Evolutionary conservation across 352 stramenopile species (phyloP).

Genomic region (Peronospora belbahrii): DNA sequence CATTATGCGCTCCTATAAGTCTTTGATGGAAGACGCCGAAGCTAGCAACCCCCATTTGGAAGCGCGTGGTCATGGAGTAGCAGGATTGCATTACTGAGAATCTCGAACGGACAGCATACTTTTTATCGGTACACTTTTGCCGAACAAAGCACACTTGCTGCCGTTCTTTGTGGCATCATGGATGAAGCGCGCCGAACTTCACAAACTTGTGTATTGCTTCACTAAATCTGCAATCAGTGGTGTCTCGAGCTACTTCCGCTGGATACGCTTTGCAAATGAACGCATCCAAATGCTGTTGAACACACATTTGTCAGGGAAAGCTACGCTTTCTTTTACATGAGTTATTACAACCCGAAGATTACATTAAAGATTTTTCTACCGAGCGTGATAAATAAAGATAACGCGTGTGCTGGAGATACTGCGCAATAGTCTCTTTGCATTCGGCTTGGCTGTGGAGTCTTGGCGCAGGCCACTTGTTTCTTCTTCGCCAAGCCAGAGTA

Average conservation of each 20-base stretch:
- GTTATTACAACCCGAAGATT: conserved; percentile 52
- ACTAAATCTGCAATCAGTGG: conserved; percentile 40
- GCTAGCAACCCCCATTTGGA: conserved; percentile 41
- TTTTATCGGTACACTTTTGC: conserved; percentile 43
- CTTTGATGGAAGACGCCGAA: conserved; percentile 52
- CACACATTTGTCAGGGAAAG: conserved; percentile 29
- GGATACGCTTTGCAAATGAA: conserved; percentile 65
- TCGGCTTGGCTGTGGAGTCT: conserved; percentile 37
- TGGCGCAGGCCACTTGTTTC: conserved; percentile 39
- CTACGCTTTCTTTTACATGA: conserved; percentile 39
- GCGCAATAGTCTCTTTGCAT: conserved; percentile 24
- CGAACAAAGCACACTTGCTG: conserved; percentile 54
- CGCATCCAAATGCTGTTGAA: conserved; percentile 44
- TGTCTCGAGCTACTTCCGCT: conserved; percentile 61
- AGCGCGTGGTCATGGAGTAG: conserved; percentile 48
- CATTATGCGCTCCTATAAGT: conserved; percentile 39
- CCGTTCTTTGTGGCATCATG: conserved; percentile 59
- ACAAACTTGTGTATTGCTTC: conserved; percentile 42
- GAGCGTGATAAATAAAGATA: conserved; percentile 30
- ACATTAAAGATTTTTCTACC: conserved; percentile 31
- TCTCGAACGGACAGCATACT: conserved; percentile 26
- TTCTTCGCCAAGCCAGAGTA: conserved; percentile 43
- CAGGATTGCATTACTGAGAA: conserved; percentile 43
- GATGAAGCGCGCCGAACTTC: conserved; percentile 35
- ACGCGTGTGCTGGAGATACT: conserved; percentile 43